Evolutionary conservation across 805 yeast species (phyloP), one percentile per base, ranked within the genome.

Genomic region (Candida ipomoeae): DNA sequence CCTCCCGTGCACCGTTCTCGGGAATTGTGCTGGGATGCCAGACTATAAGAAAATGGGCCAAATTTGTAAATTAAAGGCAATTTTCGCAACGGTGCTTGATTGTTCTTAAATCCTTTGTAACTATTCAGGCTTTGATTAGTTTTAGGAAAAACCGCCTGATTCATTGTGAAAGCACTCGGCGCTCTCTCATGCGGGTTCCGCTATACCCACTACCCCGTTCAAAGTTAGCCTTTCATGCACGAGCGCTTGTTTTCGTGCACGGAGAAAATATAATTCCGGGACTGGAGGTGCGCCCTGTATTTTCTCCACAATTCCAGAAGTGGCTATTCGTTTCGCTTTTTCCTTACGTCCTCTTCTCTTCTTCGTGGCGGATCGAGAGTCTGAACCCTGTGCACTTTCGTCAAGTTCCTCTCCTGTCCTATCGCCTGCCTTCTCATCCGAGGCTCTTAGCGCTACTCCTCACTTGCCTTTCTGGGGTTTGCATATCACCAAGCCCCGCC

Each of bases 221-320:
- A 33, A 42, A 34, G 43, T 40, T 20, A 33, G 45, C 20, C 37
- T 33, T 33, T 34, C 26, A 34, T 38, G 45, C 45, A 42, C 45
- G 31, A 21, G 38, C 45, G 45, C 45, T 33, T 32, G 26, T 29
- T 29, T 41, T 31, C 48, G 44, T 51, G 52, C 53, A 51, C 57
- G 57, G 55, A 53, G 55, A 55, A 53, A 55, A 55, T 44, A 51
- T 53, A 55, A 23, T 51, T 53, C 57, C 57, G 57, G 51, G 51
- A 21, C 39, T 33, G 41, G 26, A 44, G 43, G 46, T 48, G 23
- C 56, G 50, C 47, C 53, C 39, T 17, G 20, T 23, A 39, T 10
- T 21, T 44, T 46, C 54, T 51, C 52, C 56, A 48, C 54, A 44
- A 35, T 40, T 44, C 40, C 41, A 33, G 26, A 35, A 23, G 17